Conservation (phyloP, 352 stramenopile species). For the Globisporangium viniferum region DNA sequence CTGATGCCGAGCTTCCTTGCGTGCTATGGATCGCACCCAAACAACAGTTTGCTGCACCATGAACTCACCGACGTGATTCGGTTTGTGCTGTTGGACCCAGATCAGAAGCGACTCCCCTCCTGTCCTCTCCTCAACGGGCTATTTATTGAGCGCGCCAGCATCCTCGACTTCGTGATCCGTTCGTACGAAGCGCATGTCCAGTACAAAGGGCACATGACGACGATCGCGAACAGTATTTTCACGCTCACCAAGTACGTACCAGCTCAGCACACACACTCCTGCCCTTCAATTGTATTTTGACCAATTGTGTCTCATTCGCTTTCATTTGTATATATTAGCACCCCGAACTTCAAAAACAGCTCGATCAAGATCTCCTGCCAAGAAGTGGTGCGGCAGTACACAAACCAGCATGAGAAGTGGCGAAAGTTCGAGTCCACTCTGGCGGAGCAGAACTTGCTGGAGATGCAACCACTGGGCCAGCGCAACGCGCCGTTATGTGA, state of each 20-base stretch:
- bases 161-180: constrained; percentile 80
- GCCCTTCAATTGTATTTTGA: neutral
- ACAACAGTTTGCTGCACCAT: constrained; percentile 83
- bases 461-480: constrained; percentile 81
- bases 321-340: constrained; percentile 25
- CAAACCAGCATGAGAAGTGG: constrained; percentile 64
- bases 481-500: constrained; percentile 78
- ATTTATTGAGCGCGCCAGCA: constrained; percentile 65
- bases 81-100: constrained; percentile 81
- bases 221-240: constrained; percentile 88
- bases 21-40: constrained; percentile 74
- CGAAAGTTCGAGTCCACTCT: constrained; percentile 70
- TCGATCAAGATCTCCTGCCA: constrained; percentile 60
- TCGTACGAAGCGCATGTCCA: constrained; percentile 75
- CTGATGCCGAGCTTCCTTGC: constrained; percentile 81
- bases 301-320: neutral
- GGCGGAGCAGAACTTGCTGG: constrained; percentile 74
- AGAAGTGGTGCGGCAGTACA: constrained; percentile 79
- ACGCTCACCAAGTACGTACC: constrained; percentile 76
- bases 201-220: constrained; percentile 89
- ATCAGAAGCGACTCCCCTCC: constrained; percentile 75
- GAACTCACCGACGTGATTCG: constrained; percentile 85
- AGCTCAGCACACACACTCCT: neutral
- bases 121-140: constrained; percentile 79
- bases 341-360: constrained; percentile 62